A percentile compares a stretch with the other conserved stretches of the same genome.
phyloP scores from a whole-genome alignment of 805 yeast species.

The Tetrapisispora pingtungensis region DNA sequence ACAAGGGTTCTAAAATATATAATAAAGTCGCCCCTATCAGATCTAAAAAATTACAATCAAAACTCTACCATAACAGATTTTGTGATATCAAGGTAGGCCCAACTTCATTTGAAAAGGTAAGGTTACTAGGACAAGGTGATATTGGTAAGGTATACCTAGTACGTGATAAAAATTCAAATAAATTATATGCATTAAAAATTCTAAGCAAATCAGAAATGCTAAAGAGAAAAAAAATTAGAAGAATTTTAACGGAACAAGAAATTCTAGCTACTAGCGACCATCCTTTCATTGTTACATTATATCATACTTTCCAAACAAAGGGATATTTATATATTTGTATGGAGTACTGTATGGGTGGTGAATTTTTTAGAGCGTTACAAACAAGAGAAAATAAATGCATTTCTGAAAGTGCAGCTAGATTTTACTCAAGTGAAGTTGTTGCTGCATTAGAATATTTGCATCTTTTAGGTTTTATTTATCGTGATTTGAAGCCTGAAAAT shows the following conservation, averaged over 20 bases:
- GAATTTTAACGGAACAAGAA: conserved; percentile 95
- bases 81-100: conserved; percentile 77
- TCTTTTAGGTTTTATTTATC: conserved; percentile 90
- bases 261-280: conserved; percentile 90
- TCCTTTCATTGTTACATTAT: conserved; percentile 92
- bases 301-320: conserved; percentile 92
- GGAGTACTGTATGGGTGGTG: conserved; percentile 99
- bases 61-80: conserved; percentile 54
- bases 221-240: conserved; percentile 82
- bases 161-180: conserved; percentile 62
- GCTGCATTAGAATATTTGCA: conserved; percentile 95
- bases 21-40: conserved; percentile 15
- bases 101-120: conserved; percentile 76
- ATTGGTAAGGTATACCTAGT: conserved; percentile 95
- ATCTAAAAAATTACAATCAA: conserved; percentile 31
- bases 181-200: conserved; percentile 87
- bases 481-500: conserved; percentile 95
- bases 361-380: conserved; percentile 91
- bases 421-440: conserved; percentile 93
- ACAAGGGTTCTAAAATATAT: neutral
- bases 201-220: conserved; percentile 88
- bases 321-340: conserved; percentile 86
- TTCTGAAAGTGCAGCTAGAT: conserved; percentile 76
- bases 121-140: conserved; percentile 89
- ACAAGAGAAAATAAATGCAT: conserved; percentile 81